Conservation (phyloP, 176 grass and related monocot species). For the Typha latifolia region DNA sequence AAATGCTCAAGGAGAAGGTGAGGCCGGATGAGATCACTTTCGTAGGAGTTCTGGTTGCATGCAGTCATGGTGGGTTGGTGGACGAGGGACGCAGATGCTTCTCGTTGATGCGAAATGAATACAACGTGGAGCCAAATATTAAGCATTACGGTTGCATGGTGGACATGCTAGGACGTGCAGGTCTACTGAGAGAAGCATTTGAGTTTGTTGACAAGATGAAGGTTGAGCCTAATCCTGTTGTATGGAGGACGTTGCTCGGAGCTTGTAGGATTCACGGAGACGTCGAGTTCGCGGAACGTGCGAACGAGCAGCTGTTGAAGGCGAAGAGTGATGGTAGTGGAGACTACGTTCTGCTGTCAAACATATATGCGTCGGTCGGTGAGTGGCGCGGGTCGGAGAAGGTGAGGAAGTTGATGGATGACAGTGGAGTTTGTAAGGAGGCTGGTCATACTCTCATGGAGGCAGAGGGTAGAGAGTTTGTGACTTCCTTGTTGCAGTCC, state of each 20-base stretch:
- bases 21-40: constrained; percentile 74
- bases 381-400: constrained; percentile 60
- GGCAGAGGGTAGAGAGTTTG: constrained; percentile 12
- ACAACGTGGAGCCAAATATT: constrained; percentile 59
- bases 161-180: constrained; percentile 72
- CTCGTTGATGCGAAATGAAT: constrained; percentile 50
- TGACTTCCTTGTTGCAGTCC: constrained; percentile 2
- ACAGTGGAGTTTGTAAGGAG: constrained; percentile 65
- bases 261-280: constrained; percentile 78
- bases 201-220: constrained; percentile 65
- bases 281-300: constrained; percentile 49
- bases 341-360: constrained; percentile 73
- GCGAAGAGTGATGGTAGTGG: constrained; percentile 54
- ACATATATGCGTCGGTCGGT: constrained; percentile 72
- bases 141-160: constrained; percentile 86
- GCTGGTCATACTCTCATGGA: constrained; percentile 45
- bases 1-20: constrained; percentile 56
- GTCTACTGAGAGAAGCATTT: constrained; percentile 73
- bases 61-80: constrained; percentile 66
- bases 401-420: constrained; percentile 81
- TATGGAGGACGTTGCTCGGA: constrained; percentile 74
- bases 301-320: constrained; percentile 48
- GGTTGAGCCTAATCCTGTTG: constrained; percentile 59
- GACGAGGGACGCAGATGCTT: constrained; percentile 58
- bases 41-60: constrained; percentile 62